Percentiles rank a stretch among this genome's conserved stretches.
Evolutionary conservation across 176 grass and related monocot species (phyloP).

Genomic region (Oryza longistaminata): DNA sequence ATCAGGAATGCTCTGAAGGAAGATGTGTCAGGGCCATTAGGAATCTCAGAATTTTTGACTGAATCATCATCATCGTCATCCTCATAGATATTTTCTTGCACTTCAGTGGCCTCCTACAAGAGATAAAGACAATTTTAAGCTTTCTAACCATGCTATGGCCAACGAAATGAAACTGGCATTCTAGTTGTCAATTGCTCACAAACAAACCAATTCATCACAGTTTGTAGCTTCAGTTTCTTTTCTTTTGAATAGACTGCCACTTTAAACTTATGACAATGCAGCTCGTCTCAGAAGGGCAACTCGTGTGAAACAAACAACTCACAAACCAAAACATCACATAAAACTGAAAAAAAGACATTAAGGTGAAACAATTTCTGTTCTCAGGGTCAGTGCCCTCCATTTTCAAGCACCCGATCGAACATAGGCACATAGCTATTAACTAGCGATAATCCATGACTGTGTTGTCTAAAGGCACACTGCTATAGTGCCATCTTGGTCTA

Average conservation of each 20-base stretch:
- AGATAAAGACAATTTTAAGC: conserved; percentile 15
- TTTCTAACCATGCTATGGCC: background rate
- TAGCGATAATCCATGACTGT: background rate
- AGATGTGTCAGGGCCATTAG: conserved; percentile 86
- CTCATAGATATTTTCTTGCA: conserved; percentile 32
- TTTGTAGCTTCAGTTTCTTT: background rate
- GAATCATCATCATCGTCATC: conserved; percentile 50
- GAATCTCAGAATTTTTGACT: conserved; percentile 38
- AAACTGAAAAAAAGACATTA: background rate
- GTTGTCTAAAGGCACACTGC: background rate
- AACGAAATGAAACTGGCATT: background rate
- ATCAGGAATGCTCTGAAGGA: conserved; percentile 87
- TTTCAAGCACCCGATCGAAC: background rate
- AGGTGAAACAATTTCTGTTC: too few species aligned
- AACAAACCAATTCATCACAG: background rate
- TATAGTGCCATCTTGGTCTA: too few species aligned
- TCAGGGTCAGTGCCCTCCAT: background rate
- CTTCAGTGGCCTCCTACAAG: conserved; percentile 59
- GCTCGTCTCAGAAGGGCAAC: background rate
- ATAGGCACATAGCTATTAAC: background rate
- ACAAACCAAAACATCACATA: background rate
- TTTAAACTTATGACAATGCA: background rate
- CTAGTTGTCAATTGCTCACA: conserved; percentile 5
- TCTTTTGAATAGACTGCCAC: background rate
- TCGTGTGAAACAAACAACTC: background rate